These are phyloP conservation scores for Tremella fuciformis DNA, from an alignment of 768 basidiomycete species.

Conservation along the genomic window DNA sequence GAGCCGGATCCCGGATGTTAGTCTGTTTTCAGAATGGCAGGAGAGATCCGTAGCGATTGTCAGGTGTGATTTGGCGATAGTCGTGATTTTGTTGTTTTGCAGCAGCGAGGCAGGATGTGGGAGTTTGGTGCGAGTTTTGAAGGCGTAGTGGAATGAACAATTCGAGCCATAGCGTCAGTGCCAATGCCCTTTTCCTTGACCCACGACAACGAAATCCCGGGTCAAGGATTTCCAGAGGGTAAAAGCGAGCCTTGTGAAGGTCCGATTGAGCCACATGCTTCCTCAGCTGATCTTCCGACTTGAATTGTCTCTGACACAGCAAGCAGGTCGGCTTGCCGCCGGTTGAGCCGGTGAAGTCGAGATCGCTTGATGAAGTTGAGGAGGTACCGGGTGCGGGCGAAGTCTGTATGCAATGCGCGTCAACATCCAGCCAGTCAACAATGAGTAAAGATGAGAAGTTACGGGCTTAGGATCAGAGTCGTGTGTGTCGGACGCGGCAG, in stretches of 20 bases:
- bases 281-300: constrained; percentile 74
- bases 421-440: constrained; percentile 5
- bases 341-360: constrained; percentile 57
- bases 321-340: constrained; percentile 71
- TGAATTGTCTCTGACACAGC: constrained; percentile 91
- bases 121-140: background rate
- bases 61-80: background rate
- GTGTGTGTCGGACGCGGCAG: background rate
- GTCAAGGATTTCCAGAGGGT: constrained; percentile 35
- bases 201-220: constrained; percentile 19
- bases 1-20: constrained; percentile 64
- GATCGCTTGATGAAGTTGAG: constrained; percentile 64
- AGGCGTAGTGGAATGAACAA: constrained; percentile 5
- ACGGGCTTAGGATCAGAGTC: constrained; percentile 9
- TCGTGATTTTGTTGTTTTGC: background rate
- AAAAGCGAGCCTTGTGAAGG: constrained; percentile 77
- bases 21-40: constrained; percentile 59
- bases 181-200: constrained; percentile 6
- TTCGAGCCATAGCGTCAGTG: constrained; percentile 21
- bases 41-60: constrained; percentile 7
- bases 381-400: background rate
- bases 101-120: background rate
- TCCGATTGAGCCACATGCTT: constrained; percentile 92
- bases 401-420: constrained; percentile 1
- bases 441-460: constrained; percentile 10